These are phyloP conservation scores for Phaeosphaeria sp. DNA, from an alignment of 2,329 filamentous ascomycete genomes.

Conservation along the genomic window DNA sequence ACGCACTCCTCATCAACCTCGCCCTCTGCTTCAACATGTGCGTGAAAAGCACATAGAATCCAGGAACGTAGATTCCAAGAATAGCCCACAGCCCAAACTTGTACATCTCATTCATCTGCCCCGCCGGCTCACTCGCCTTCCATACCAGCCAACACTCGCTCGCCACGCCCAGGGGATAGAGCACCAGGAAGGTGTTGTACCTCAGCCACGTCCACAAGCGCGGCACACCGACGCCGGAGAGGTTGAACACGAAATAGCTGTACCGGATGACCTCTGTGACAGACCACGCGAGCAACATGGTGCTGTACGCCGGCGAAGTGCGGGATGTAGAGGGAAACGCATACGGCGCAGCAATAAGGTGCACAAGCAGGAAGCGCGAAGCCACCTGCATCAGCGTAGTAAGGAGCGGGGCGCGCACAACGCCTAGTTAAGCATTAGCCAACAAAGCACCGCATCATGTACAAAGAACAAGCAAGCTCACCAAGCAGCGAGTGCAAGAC, in stretches of 20 bases:
- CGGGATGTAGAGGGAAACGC: constrained; percentile 70
- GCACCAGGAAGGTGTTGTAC: constrained; percentile 88
- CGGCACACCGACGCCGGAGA: constrained; percentile 66
- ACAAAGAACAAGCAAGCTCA: no score
- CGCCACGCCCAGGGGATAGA: constrained; percentile 90
- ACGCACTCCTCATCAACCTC: constrained; percentile 66
- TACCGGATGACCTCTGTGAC: constrained; percentile 93
- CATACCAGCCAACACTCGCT: constrained; percentile 87
- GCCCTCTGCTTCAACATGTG: constrained; percentile 93
- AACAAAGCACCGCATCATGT: no score
- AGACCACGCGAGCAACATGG: constrained; percentile 87
- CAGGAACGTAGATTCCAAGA: constrained; percentile 79
- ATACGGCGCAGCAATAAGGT: constrained; percentile 72
- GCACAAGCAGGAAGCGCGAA: constrained; percentile 86
- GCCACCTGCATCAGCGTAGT: constrained; percentile 92
- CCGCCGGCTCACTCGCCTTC: constrained; percentile 68
- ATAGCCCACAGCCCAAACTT: constrained; percentile 69
- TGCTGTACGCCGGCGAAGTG: constrained; percentile 68
- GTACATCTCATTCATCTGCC: constrained; percentile 57
- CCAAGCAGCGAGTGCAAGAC: constrained; percentile 80
- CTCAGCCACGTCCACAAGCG: constrained; percentile 76
- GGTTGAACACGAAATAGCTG: constrained; percentile 82
- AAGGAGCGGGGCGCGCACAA: constrained; percentile 83
- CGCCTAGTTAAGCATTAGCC: constrained; percentile 58
- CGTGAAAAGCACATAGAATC: constrained; percentile 82